A percentile compares a stretch with the other conserved stretches of the same genome.
phyloP scores from a whole-genome alignment of 768 basidiomycete genomes.

The Lentinus tigrinus region DNA sequence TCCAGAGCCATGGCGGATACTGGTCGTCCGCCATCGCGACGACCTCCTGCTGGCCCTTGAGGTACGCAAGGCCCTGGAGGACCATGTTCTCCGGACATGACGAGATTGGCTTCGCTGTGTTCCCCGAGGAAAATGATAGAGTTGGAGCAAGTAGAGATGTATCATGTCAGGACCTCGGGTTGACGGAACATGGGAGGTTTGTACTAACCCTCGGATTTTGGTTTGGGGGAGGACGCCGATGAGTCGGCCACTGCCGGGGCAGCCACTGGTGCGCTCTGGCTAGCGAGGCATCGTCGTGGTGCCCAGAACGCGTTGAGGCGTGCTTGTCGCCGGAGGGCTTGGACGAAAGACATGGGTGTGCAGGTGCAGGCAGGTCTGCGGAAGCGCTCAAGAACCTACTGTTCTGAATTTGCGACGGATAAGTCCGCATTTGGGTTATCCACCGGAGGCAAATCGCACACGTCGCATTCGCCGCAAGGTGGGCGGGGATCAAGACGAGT shows the following conservation, averaged over 20 bases:
- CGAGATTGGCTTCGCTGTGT: conserved; percentile 38
- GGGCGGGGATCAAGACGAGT: not conserved
- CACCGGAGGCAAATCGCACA: no score
- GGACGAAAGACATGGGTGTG: conserved; percentile 28
- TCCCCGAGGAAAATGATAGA: not conserved
- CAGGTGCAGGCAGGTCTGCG: conserved; percentile 5
- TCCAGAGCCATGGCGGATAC: conserved; percentile 92
- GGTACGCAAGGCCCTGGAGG: conserved; percentile 76
- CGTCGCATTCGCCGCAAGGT: not conserved
- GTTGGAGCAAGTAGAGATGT: not conserved
- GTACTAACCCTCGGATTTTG: not conserved
- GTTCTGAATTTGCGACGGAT: not conserved
- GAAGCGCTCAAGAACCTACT: not conserved
- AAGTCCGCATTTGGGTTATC: not conserved
- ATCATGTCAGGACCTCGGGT: not conserved
- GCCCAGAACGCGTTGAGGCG: conserved; percentile 20
- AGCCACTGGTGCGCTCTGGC: conserved; percentile 9
- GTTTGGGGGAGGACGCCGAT: not conserved
- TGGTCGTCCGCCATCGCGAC: conserved; percentile 76
- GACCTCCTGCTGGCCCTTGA: conserved; percentile 79
- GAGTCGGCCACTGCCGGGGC: not conserved
- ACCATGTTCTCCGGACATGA: conserved; percentile 73
- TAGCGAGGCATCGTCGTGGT: conserved; percentile 23
- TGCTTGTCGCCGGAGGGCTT: conserved; percentile 23
- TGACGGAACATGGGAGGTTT: not conserved